Conservation (phyloP, 1,139 yeast species). For the Zygosaccharomyces sapae region DNA sequence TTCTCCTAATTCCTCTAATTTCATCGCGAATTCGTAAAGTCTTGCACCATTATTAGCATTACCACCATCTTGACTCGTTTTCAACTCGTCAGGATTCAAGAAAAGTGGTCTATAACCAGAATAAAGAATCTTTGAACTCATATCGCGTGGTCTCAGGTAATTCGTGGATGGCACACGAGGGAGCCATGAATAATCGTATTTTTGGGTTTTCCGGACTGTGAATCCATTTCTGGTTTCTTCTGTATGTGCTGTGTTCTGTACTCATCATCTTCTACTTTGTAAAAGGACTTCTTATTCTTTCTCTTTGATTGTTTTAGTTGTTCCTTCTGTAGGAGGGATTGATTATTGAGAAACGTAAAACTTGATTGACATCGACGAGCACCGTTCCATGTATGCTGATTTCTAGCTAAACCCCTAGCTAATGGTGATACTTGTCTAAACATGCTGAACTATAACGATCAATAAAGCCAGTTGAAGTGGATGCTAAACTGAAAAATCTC, state of each 20-base stretch:
- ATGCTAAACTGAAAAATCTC: neutral
- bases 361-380: conserved; percentile 27
- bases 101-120: conserved; percentile 35
- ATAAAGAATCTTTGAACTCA: conserved; percentile 27
- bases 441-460: neutral
- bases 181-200: conserved; percentile 27
- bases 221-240: conserved; percentile 11
- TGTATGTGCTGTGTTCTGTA: conserved; percentile 8
- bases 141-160: conserved; percentile 25
- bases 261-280: conserved; percentile 13
- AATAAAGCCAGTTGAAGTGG: neutral
- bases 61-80: conserved; percentile 6
- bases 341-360: conserved; percentile 27
- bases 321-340: conserved; percentile 23
- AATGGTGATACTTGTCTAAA: conserved; percentile 3
- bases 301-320: conserved; percentile 25
- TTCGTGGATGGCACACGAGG: conserved; percentile 32
- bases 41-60: conserved; percentile 15
- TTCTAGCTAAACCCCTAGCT: conserved; percentile 7
- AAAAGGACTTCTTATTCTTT: conserved; percentile 15
- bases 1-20: conserved; percentile 28
- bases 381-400: conserved; percentile 10
- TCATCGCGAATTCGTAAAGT: conserved; percentile 33
- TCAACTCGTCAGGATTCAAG: conserved; percentile 17
- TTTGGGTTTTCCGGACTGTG: conserved; percentile 12